Evolutionary conservation across 2,329 filamentous ascomycete species (phyloP), one percentile per base, ranked within the genome.

Genomic region (Colletotrichum incanum): DNA sequence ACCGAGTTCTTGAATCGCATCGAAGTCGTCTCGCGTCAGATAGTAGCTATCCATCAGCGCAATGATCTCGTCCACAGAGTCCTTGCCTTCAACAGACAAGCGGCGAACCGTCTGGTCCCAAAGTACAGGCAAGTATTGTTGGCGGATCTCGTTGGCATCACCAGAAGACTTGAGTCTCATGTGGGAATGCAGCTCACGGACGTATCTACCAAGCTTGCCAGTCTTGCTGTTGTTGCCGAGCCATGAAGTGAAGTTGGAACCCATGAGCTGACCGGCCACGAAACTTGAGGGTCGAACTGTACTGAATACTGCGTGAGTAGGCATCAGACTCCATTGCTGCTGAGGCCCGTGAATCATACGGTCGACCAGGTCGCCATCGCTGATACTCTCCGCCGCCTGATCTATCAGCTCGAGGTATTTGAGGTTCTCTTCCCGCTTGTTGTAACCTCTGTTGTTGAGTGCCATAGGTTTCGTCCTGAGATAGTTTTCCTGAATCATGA

Each of bases 401-500:
- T 97, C 95, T 28, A 93, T 90, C 9, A 98, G 86, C 81, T 98
- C 94, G 9, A 99, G 87, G n/a, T 91, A 84, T 81, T 97, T 97
- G 65, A 98, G 84, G 37, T 90, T 92, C 74, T 92, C 88, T 80
- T 96, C 92, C 74, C 90, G 91, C 70, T 89, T 90, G 49, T 86
- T 86, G 79, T 91, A 92, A 26, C 84, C 83, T 58, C 85, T 84
- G 62, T 86, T 87, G 73, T 86, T 88, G 4, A 93, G 85, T 5
- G 82, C 87, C 73, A 91, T 87, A 3, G 96, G 96, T 73, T 92
- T 94, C 2, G 94, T 95, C 74, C 91, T 93, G 16, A 99, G 87
- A 77, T 99, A 99, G 79, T 99, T 99, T 82, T 99, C 97, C 80
- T 99, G 96, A 58, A 99, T 91, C 96, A 99, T 98, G 65, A 99